phyloP scores from a whole-genome alignment of 148 eudicot genomes.

The Chenopodium album region DNA sequence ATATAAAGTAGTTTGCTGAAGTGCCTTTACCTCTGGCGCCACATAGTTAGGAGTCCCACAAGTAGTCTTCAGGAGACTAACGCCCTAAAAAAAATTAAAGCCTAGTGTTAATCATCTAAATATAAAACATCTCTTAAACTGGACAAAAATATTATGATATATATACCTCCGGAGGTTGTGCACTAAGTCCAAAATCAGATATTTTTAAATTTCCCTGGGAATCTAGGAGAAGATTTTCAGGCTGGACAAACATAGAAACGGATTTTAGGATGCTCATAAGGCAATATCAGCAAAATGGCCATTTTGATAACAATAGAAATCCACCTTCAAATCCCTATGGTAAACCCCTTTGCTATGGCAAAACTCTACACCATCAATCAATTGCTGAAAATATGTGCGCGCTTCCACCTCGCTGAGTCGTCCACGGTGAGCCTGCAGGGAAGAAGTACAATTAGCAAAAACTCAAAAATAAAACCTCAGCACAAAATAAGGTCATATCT shows the following conservation, averaged over 20 bases:
- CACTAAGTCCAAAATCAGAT: slow-evolving; percentile 98
- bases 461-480: background rate
- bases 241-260: slow-evolving; percentile 49
- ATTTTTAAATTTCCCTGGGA: slow-evolving; percentile 91
- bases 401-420: slow-evolving; percentile 89
- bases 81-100: slow-evolving; percentile 59
- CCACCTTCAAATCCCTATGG: slow-evolving; percentile 93
- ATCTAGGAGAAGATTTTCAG: slow-evolving; percentile 95
- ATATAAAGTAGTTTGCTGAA: background rate
- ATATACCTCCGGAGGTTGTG: slow-evolving; percentile 81
- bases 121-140: slow-evolving; percentile 5
- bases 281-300: slow-evolving; percentile 10
- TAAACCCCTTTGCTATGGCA: slow-evolving; percentile 96
- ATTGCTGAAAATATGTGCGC: slow-evolving; percentile 79
- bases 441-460: too few species aligned
- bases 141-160: slow-evolving; percentile 6
- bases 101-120: slow-evolving; percentile 12
- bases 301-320: slow-evolving; percentile 15
- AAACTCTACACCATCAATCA: slow-evolving; percentile 86
- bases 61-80: slow-evolving; percentile 82
- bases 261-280: slow-evolving; percentile 18
- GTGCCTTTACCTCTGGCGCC: slow-evolving; percentile 83
- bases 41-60: slow-evolving; percentile 99
- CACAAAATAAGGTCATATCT: background rate
- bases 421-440: slow-evolving; percentile 70